Evolutionary conservation across 108 stramenopile genomes (phyloP), one percentile per base, ranked within the genome.

Genomic region (Thalassiosira profunda): DNA sequence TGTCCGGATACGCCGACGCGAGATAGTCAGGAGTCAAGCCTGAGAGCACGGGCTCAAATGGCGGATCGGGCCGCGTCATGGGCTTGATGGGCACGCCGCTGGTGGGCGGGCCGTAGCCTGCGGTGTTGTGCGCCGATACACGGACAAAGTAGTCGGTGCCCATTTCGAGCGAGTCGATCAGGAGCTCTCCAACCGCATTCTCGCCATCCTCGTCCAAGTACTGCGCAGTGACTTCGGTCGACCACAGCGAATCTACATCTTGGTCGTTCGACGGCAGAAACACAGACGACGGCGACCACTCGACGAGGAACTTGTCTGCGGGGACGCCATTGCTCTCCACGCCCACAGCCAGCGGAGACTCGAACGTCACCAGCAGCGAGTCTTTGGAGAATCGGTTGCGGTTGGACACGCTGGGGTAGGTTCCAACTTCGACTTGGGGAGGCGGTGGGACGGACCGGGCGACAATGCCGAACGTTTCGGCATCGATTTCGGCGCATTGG

Each of bases 281-380:
- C 5, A 58, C 60, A 12, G 52, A 34, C 25, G 18, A 21, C 10
- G 75, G 86, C 47, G 92, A 92, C 95, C 95, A 96, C 66, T 96
- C 93, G 11, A 96, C 67, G n/a, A 86, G 63, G 72, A 92, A 96
- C 36, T 86, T 83, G 53, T 79, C 70, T 29, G 93, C 86, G 2
- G 86, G 41, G 26, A 67, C 47, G 26, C 95, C 95, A 29, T 29
- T 59, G 58, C 56, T 74, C 20, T 30, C 58, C n/a, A n/a, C n/a
- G n/a, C n/a, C n/a, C n/a, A n/a, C n/a, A n/a, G n/a, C n/a, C 35
- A 76, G 56, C 14, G 63, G 62, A 23, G 68, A 66, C 20, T 62
- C 67, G 48, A 64, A 80, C 17, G 70, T 53, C 18, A 82, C 60
- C 10, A 67, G 72, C 5, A 77, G 51, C 0, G 76, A 78, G 29